Evolutionary conservation across 208 protist genomes (phyloP).

Genomic region (Sergeia podlipaevii): DNA sequence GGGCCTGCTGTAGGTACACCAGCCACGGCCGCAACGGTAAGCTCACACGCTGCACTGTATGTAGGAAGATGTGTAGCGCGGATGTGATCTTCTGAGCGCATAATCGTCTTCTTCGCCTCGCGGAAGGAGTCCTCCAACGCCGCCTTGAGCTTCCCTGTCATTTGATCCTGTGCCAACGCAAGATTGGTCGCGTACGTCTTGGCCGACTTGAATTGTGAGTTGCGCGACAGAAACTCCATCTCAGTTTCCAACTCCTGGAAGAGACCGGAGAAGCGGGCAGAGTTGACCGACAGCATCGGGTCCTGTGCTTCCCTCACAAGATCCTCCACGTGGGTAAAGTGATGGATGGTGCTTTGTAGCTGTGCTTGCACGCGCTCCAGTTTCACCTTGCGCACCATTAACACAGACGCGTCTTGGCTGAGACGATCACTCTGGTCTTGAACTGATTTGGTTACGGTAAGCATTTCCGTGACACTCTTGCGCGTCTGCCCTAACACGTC

Average conservation of each 20-base stretch:
- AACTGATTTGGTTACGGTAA: slow-evolving; percentile 57
- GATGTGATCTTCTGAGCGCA: slow-evolving; percentile 9
- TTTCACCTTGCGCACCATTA: slow-evolving; percentile 69
- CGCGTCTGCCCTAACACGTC: slow-evolving; percentile 34
- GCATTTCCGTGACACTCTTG: slow-evolving; percentile 51
- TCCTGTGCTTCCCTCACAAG: slow-evolving; percentile 62
- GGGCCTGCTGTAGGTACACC: background rate
- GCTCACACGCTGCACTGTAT: slow-evolving; percentile 2
- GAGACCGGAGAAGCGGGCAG: slow-evolving; percentile 57
- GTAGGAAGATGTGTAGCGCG: too few species aligned
- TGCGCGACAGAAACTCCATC: slow-evolving; percentile 66
- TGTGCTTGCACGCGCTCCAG: slow-evolving; percentile 73
- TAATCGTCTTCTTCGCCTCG: slow-evolving; percentile 13
- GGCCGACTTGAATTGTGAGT: slow-evolving; percentile 73
- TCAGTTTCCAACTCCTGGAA: slow-evolving; percentile 76
- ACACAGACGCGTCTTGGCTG: slow-evolving; percentile 64
- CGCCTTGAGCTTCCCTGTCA: slow-evolving; percentile 39
- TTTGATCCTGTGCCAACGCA: slow-evolving; percentile 51
- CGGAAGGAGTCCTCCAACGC: slow-evolving; percentile 47
- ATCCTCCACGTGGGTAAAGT: slow-evolving; percentile 81
- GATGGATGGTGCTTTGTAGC: slow-evolving; percentile 58
- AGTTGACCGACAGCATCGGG: slow-evolving; percentile 50
- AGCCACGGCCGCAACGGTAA: background rate
- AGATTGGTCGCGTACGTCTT: slow-evolving; percentile 64
- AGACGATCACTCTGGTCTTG: slow-evolving; percentile 75